Conservation (phyloP, 305 asterid genomes). For the Caryopteris hybrid region DNA sequence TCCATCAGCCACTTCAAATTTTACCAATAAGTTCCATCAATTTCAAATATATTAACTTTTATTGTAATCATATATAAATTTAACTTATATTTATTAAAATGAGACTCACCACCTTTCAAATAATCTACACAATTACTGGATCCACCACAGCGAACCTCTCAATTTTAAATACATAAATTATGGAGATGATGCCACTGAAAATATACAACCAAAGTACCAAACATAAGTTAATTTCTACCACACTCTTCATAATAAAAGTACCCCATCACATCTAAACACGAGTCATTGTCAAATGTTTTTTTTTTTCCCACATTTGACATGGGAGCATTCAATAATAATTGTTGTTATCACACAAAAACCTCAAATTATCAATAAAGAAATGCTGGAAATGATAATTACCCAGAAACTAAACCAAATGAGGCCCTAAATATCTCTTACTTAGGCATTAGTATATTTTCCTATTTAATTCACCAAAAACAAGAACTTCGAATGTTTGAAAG, state of each 20-base stretch:
- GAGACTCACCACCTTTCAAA: not conserved
- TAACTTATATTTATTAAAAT: not conserved
- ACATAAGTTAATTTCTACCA: too few species aligned
- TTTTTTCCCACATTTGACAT: too few species aligned
- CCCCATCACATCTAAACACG: too few species aligned
- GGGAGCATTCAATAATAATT: too few species aligned
- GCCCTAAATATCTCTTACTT: not conserved
- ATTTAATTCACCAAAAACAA: not conserved
- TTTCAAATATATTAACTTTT: not conserved
- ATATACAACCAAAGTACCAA: too few species aligned
- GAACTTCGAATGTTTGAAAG: constrained; percentile 6
- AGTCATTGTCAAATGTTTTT: too few species aligned
- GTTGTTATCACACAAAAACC: too few species aligned
- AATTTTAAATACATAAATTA: too few species aligned
- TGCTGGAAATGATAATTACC: not conserved
- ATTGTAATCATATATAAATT: not conserved
- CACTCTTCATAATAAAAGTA: too few species aligned
- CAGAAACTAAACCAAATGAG: not conserved
- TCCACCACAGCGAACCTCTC: not conserved
- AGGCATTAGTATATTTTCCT: not conserved
- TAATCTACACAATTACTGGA: not conserved
- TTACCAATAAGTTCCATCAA: not conserved
- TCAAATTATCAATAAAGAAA: not conserved
- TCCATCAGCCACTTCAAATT: not conserved
- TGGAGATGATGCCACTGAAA: too few species aligned